Conservation (phyloP, 2,329 filamentous ascomycete species). For the Monosporascus sp. region DNA sequence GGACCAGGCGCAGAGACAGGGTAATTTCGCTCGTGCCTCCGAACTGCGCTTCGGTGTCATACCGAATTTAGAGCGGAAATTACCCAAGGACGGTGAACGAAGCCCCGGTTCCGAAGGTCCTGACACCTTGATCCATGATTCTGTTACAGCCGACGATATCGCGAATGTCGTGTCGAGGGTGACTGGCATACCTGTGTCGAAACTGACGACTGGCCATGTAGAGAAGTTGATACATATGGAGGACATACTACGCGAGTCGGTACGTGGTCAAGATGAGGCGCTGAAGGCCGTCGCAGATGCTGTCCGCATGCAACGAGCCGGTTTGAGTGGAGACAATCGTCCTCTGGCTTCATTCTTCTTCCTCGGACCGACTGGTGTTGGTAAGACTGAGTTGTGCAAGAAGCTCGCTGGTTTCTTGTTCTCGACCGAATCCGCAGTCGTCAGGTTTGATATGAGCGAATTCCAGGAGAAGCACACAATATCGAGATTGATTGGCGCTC, state of each 20-base stretch:
- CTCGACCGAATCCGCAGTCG: slow-evolving; percentile 82
- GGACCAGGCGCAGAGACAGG: slow-evolving; percentile 79
- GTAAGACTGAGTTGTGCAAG: slow-evolving; percentile 96
- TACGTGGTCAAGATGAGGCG: slow-evolving; percentile 92
- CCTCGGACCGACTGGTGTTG: slow-evolving; percentile 90
- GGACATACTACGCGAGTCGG: slow-evolving; percentile 73
- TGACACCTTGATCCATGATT: slow-evolving; percentile 76
- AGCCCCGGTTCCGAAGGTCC: slow-evolving; percentile 23
- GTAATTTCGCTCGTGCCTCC: slow-evolving; percentile 85
- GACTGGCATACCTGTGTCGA: slow-evolving; percentile 88
- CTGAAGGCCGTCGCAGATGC: slow-evolving; percentile 87
- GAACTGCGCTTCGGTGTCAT: slow-evolving; percentile 87
- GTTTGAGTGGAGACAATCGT: slow-evolving; percentile 83
- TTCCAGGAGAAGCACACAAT: slow-evolving; percentile 98
- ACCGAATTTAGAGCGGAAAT: slow-evolving; percentile 69
- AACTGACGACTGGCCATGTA: slow-evolving; percentile 87
- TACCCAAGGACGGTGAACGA: slow-evolving; percentile 66
- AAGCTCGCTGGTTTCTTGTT: slow-evolving; percentile 91
- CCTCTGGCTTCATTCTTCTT: slow-evolving; percentile 97
- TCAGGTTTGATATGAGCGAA: slow-evolving; percentile 96
- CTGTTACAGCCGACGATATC: slow-evolving; percentile 93
- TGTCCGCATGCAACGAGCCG: slow-evolving; percentile 88
- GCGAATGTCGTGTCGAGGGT: slow-evolving; percentile 84
- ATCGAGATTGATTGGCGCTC: slow-evolving; percentile 84
- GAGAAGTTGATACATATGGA: slow-evolving; percentile 97